phyloP scores from a whole-genome alignment of 2,329 filamentous ascomycete genomes.

The Hypoxylon sp. region DNA sequence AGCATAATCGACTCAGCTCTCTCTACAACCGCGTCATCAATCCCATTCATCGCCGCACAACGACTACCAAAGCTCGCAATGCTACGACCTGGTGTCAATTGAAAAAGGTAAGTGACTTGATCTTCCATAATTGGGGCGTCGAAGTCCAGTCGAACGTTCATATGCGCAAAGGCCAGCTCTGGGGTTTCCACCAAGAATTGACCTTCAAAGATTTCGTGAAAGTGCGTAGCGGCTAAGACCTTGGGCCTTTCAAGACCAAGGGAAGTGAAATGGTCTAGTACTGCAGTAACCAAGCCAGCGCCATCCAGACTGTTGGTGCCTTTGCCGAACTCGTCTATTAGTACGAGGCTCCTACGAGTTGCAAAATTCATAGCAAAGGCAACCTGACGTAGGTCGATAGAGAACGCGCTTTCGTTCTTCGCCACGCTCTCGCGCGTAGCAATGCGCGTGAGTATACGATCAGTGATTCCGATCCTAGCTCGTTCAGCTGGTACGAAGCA shows the following conservation, averaged over 20 bases:
- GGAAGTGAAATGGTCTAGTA: conserved; percentile 69
- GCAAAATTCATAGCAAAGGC: conserved; percentile 81
- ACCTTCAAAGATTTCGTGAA: conserved; percentile 80
- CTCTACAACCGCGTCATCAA: conserved; percentile 78
- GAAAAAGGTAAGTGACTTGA: conserved; percentile 82
- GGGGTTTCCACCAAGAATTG: conserved; percentile 67
- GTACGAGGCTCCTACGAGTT: conserved; percentile 81
- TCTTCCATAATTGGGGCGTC: conserved; percentile 67
- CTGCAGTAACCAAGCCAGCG: conserved; percentile 69
- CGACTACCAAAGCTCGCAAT: conserved; percentile 86
- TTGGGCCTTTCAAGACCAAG: conserved; percentile 66
- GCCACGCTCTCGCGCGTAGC: conserved; percentile 77
- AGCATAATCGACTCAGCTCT: conserved; percentile 81
- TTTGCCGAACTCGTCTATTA: conserved; percentile 93
- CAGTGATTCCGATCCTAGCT: conserved; percentile 87
- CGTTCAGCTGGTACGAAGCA: conserved; percentile 88
- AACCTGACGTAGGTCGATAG: conserved; percentile 89
- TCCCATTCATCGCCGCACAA: conserved; percentile 89
- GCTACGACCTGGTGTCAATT: conserved; percentile 75
- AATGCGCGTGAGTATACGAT: conserved; percentile 91
- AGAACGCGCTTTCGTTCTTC: conserved; percentile 73
- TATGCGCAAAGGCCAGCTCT: conserved; percentile 74
- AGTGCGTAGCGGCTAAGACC: conserved; percentile 74
- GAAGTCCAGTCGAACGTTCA: conserved; percentile 76
- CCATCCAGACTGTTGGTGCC: conserved; percentile 72